Conservation (phyloP, 345 rosid species). For the Rhizophora mangle region DNA sequence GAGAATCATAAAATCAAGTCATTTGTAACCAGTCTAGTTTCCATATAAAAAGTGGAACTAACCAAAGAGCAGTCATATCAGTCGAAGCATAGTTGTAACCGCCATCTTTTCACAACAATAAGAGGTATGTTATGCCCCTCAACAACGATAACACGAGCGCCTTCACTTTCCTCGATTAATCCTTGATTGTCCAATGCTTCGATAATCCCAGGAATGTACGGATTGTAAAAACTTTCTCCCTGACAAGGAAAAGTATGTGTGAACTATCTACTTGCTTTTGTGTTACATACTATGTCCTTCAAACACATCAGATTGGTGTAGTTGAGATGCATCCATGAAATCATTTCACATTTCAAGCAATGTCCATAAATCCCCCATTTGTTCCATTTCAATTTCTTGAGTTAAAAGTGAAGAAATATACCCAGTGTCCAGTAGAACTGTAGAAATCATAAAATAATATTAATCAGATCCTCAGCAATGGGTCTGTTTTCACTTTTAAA, state of each 20-base stretch:
- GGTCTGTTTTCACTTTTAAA: no score
- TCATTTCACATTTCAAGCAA: slow-evolving; percentile 4
- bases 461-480: no score
- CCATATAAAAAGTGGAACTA: slow-evolving; percentile 14
- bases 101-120: slow-evolving; percentile 92
- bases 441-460: no score
- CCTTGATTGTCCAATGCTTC: slow-evolving; percentile 54
- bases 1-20: background rate
- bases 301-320: background rate
- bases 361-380: background rate
- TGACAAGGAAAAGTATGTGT: slow-evolving; percentile 23
- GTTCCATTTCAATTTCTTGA: background rate
- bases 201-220: slow-evolving; percentile 58
- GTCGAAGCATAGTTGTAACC: slow-evolving; percentile 97
- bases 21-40: background rate
- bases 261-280: background rate
- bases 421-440: no score
- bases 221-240: slow-evolving; percentile 99
- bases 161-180: slow-evolving; percentile 78
- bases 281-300: slow-evolving; percentile 1
- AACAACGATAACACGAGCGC: slow-evolving; percentile 82
- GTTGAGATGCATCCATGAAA: background rate
- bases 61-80: slow-evolving; percentile 93
- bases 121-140: slow-evolving; percentile 83
- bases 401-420: background rate